phyloP scores from a whole-genome alignment of 2,329 filamentous ascomycete species.

The Blastomyces gilchristii region DNA sequence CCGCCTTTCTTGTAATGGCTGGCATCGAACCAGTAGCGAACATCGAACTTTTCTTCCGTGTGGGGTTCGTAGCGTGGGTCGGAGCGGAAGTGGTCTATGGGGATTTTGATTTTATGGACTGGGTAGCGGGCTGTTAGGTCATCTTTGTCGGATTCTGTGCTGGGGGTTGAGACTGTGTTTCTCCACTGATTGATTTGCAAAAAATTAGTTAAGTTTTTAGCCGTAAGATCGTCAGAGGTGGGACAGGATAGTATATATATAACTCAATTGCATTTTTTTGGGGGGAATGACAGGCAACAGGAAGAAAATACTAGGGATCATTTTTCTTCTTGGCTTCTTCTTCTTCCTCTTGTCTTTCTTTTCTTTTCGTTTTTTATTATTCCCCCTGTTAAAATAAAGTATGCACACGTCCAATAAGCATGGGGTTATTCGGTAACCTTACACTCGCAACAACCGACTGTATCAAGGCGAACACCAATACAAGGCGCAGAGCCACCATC shows the following conservation, averaged over 20 bases:
- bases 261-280: background rate
- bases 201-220: background rate
- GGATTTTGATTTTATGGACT: slow-evolving; percentile 44
- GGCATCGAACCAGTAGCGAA: slow-evolving; percentile 78
- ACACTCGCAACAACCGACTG: background rate
- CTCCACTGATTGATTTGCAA: slow-evolving; percentile 1
- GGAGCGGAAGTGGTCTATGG: slow-evolving; percentile 76
- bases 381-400: background rate
- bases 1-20: slow-evolving; percentile 65
- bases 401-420: background rate
- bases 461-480: background rate
- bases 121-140: slow-evolving; percentile 31
- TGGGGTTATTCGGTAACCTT: background rate
- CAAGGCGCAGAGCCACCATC: background rate
- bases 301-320: background rate
- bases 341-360: background rate
- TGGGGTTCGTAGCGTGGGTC: slow-evolving; percentile 69
- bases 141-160: background rate
- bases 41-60: slow-evolving; percentile 53
- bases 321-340: background rate
- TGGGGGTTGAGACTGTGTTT: slow-evolving; percentile 1
- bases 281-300: background rate
- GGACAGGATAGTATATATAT: background rate
- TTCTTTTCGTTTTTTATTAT: background rate
- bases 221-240: background rate